Percentiles rank a stretch among this genome's conserved stretches.
phyloP scores from a whole-genome alignment of 805 yeast species.

The Pichia gijzeniarum region DNA sequence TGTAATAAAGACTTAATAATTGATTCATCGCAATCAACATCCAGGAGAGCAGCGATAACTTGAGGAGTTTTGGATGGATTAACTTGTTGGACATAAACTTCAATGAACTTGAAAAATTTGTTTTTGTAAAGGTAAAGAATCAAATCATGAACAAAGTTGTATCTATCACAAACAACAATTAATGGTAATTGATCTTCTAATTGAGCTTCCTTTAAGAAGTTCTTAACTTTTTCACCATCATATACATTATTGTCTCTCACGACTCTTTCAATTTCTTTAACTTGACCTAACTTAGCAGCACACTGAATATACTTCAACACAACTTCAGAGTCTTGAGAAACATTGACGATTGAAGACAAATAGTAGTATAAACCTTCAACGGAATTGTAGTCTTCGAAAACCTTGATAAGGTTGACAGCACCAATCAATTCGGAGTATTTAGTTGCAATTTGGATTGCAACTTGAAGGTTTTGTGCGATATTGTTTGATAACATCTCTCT shows the following conservation, averaged over 20 bases:
- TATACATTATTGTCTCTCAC: constrained; percentile 91
- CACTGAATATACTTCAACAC: constrained; percentile 94
- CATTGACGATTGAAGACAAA: constrained; percentile 85
- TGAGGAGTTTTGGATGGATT: constrained; percentile 95
- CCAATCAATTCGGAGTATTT: constrained; percentile 94
- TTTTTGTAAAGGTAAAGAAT: constrained; percentile 90
- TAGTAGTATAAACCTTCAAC: constrained; percentile 93
- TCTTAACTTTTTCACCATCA: constrained; percentile 96
- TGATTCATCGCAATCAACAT: constrained; percentile 93
- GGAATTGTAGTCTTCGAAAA: constrained; percentile 90
- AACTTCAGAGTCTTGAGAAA: constrained; percentile 90
- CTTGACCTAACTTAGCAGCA: constrained; percentile 85
- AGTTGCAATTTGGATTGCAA: constrained; percentile 93
- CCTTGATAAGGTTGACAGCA: constrained; percentile 71
- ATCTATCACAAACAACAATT: constrained; percentile 93
- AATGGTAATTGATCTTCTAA: constrained; percentile 94
- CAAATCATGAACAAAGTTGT: constrained; percentile 85
- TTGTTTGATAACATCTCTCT: constrained; percentile 72
- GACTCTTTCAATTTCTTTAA: constrained; percentile 90
- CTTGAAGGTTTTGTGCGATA: constrained; percentile 81
- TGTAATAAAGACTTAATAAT: constrained; percentile 74
- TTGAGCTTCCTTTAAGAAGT: constrained; percentile 89
- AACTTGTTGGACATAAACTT: constrained; percentile 96
- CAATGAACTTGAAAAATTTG: constrained; percentile 93
- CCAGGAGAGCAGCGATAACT: constrained; percentile 92